Base-by-base conservation (phyloP, 2,329 filamentous ascomycete genomes). In the Microsporum audouinii region DNA sequence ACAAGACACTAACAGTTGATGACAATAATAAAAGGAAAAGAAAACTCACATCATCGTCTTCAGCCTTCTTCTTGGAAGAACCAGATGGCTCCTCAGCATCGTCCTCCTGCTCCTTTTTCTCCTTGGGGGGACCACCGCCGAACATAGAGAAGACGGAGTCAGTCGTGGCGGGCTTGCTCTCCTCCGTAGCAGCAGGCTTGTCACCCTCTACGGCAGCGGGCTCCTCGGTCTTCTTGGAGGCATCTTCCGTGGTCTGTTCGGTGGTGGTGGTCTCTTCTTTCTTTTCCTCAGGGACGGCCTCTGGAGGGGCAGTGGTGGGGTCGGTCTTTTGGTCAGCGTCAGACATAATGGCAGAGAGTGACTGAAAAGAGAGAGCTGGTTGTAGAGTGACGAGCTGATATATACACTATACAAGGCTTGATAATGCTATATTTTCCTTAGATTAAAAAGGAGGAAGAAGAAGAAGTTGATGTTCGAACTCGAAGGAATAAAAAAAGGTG, bases 121-220 rank as follows among this genome's bases (percentile, higher is more conserved):
- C 89, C 82, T 96, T 97, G 85, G 95, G 95, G 63, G 89, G 89
- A 65, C 94, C 94, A 66, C 94, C 94, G 69, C 94, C 94, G 73
- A 99, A 99, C 94, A 99, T 97, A 76, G 89, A 92, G 81, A 97
- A 97, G 66, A 97, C 89, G 64, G 75, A 82, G 69, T 80, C 78
- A 38, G 78, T 76, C 64, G 75, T 75, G 59, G 73, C 70, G 57
- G 75, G 60, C 34, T 55, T 55, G 29, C 29, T 43, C 62, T 65
- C 31, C 23, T 57, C 49, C 55, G 58, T n/a, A 57, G 59, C 29
- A 6, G 56, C 36, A n/a, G 39, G 27, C 39, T 58, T 58, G 12
- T 58, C 56, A 23, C 38, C 56, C 34, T 55, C 57, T 51, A 71
- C 73, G 58, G 72, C 72, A 49, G 70, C 70, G 55, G 69, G 69